These are phyloP conservation scores for Plectosphaerella sp. DNA, from an alignment of 2,329 filamentous ascomycete genomes.

Conservation along the genomic window DNA sequence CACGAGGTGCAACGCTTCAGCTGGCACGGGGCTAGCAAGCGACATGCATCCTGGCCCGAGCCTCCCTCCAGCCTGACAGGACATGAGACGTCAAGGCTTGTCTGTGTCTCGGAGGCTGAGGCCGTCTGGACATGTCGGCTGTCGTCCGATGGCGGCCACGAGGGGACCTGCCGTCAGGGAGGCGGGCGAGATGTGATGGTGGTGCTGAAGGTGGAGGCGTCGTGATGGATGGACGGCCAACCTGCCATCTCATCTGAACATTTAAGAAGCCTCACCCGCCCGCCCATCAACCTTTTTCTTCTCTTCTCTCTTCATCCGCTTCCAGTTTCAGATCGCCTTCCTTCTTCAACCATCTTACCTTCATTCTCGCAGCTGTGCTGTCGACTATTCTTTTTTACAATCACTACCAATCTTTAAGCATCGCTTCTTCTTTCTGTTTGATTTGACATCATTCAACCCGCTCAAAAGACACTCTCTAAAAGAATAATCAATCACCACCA, in stretches of 20 bases:
- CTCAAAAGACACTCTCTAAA: conserved; percentile 1
- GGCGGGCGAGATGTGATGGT: background rate
- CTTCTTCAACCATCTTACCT: background rate
- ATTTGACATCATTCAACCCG: conserved; percentile 3
- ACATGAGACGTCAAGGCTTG: background rate
- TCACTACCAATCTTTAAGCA: conserved; percentile 6
- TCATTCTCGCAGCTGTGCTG: conserved; percentile 3
- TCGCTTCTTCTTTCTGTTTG: too few relatives aligned
- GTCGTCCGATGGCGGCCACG: conserved; percentile 1
- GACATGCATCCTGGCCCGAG: background rate
- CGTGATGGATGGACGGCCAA: background rate
- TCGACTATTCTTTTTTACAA: background rate
- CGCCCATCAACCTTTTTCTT: background rate
- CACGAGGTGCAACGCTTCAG: background rate
- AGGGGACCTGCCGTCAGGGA: too few relatives aligned
- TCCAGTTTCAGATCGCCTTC: background rate
- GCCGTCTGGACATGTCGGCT: background rate
- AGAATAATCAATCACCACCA: background rate
- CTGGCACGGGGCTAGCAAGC: background rate
- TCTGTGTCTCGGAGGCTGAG: background rate
- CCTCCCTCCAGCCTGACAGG: background rate
- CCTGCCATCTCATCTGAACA: background rate
- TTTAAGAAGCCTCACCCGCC: background rate
- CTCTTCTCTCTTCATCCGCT: background rate
- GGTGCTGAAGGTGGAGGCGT: background rate